A percentile compares a stretch with the other conserved stretches of the same genome.
phyloP scores from a whole-genome alignment of 768 basidiomycete genomes.

The Psilocybe tampanensis region DNA sequence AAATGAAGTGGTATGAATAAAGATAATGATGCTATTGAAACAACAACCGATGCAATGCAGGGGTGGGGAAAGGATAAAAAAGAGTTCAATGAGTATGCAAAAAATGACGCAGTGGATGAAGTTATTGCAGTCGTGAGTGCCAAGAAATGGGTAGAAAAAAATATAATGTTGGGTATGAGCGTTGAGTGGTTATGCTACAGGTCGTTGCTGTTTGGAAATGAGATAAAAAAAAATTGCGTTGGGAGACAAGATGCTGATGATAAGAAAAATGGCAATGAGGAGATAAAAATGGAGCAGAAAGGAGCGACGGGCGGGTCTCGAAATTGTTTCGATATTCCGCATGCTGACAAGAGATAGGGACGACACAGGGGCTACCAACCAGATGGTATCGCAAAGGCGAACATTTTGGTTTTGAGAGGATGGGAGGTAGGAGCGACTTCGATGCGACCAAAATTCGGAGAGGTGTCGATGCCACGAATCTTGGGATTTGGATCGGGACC shows the following conservation, averaged over 20 bases:
- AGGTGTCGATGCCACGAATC: constrained; percentile 44
- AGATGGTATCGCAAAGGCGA: constrained; percentile 62
- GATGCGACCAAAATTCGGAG: constrained; percentile 40
- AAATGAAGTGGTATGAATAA: constrained; percentile 7
- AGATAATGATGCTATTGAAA: constrained; percentile 15
- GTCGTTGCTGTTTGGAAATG: constrained; percentile 9
- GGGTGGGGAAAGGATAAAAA: background rate
- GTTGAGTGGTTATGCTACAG: constrained; percentile 14
- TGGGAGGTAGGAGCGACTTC: constrained; percentile 35
- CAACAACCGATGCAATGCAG: constrained; percentile 18
- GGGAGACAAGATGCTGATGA: constrained; percentile 8
- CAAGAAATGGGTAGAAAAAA: constrained; percentile 9
- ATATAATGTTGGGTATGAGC: constrained; percentile 16
- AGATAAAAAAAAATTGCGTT: constrained; percentile 11
- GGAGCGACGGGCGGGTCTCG: constrained; percentile 1
- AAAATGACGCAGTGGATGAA: constrained; percentile 16
- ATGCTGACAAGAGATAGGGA: background rate
- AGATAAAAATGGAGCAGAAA: constrained; percentile 18
- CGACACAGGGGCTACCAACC: constrained; percentile 51
- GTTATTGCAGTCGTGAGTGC: constrained; percentile 9
- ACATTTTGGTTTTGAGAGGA: constrained; percentile 62
- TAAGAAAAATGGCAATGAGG: constrained; percentile 3
- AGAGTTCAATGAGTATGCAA: constrained; percentile 20
- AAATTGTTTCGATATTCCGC: background rate
- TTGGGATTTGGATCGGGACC: constrained; percentile 52